phyloP scores from a whole-genome alignment of 495 filamentous ascomycete genomes.

The Xylaria venustula region DNA sequence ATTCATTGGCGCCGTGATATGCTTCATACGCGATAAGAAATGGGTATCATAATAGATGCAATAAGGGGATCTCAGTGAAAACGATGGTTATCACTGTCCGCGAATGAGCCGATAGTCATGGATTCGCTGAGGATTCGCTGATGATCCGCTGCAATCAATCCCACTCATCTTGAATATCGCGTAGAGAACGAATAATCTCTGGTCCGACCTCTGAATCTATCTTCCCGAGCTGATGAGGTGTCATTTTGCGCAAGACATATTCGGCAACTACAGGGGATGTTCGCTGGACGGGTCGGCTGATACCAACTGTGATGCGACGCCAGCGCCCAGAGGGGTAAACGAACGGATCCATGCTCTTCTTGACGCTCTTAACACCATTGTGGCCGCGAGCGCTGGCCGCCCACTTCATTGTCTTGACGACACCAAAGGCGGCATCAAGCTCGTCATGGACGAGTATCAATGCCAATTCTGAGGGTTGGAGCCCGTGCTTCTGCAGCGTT shows the following conservation, averaged over 20 bases:
- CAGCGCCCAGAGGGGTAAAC: constrained; percentile 25
- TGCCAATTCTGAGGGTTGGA: constrained; percentile 34
- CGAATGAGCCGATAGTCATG: background rate
- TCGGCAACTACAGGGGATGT: constrained; percentile 55
- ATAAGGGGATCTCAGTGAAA: background rate
- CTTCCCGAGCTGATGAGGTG: constrained; percentile 40
- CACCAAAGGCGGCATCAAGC: constrained; percentile 66
- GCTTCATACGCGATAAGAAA: background rate
- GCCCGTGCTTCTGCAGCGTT: constrained; percentile 27
- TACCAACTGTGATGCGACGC: constrained; percentile 63
- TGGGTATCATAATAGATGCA: background rate
- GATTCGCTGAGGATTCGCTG: too few species aligned
- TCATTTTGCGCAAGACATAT: constrained; percentile 69
- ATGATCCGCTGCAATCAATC: background rate
- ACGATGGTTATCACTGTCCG: background rate
- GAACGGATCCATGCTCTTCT: constrained; percentile 43
- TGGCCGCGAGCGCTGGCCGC: constrained; percentile 69
- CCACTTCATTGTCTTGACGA: constrained; percentile 55
- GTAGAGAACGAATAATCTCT: constrained; percentile 50
- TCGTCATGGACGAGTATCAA: constrained; percentile 84
- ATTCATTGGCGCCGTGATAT: too few species aligned
- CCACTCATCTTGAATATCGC: constrained; percentile 44
- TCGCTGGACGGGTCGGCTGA: constrained; percentile 63
- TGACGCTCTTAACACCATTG: constrained; percentile 72
- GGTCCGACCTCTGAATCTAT: constrained; percentile 50